Evolutionary conservation across 179 eudicot genomes (phyloP), one percentile per base, ranked within the genome.

Genomic region (Pouteria campechiana): DNA sequence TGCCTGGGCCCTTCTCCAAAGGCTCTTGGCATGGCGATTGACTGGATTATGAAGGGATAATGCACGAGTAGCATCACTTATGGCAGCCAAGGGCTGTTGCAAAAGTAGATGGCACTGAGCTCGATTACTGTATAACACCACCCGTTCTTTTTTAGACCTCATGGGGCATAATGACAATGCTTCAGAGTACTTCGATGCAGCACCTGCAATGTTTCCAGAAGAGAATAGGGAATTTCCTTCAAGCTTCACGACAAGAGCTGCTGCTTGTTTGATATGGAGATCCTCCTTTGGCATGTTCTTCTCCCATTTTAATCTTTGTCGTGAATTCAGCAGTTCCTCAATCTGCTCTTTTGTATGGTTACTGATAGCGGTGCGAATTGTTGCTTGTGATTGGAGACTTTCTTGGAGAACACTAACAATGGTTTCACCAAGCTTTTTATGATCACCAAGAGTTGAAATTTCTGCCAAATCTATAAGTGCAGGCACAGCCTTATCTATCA

Each of bases 1-100:
- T 25, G 97, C 97, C 57, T 89, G 97, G 27, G 97, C 97, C 69
- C 97, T 80, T 74, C 97, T 85, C 97, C 97, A 89, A 40, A 89
- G 82, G 67, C 95, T 85, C 63, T 79, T 89, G 5, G 90, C 97
- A 64, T 89, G 97, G 21, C 95, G 95, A 40, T 89, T 89, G 12
- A 81, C 81, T 16, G 95, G 97, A 44, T 70, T 89, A 58, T 89
- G 97, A 34, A 89, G 73, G 69, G 72, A 81, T 57, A 89, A 86
- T 12, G 96, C 95, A 49, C 78, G 93, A 24, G 97, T 89, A 25
- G 95, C 78, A 65, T 89, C 95, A 41, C 90, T 79, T 62, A 89
- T 89, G 38, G 95, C 97, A 52, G 68, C 78, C 65, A 76, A 49
- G 14, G 96, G 98, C 37, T 82, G 90, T 53, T 90, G 95, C 69